A percentile compares a stretch with the other conserved stretches of the same genome.
Evolutionary conservation across 1,139 yeast genomes (phyloP).

Genomic region (Diutina mesorugosa): DNA sequence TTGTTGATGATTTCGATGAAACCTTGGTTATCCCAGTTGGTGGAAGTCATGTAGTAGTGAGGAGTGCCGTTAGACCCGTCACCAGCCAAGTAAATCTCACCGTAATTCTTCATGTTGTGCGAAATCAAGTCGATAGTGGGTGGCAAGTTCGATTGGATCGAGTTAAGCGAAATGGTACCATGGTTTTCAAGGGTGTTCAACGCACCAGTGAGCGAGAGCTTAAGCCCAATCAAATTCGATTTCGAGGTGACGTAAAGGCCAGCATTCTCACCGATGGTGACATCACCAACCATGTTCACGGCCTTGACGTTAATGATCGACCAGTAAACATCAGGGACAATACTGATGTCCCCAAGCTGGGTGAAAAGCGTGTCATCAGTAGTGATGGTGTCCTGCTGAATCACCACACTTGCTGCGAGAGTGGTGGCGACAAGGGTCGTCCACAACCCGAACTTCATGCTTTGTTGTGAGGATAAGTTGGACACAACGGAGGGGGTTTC

Average conservation of each 20-base stretch:
- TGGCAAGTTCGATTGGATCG: not conserved
- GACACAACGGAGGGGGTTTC: not conserved
- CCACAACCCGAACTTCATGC: not conserved
- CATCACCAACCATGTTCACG: not conserved
- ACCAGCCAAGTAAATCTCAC: not conserved
- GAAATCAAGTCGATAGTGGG: not conserved
- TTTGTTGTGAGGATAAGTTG: not conserved
- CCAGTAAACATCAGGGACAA: not conserved
- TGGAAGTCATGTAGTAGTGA: not conserved
- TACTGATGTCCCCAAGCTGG: not conserved
- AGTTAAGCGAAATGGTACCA: not conserved
- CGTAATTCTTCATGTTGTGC: not conserved
- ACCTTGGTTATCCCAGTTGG: not conserved
- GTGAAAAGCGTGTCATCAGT: not conserved
- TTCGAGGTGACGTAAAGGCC: not conserved
- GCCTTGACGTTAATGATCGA: not conserved
- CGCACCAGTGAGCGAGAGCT: not conserved
- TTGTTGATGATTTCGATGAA: not conserved
- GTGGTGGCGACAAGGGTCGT: not conserved
- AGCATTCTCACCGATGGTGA: not conserved
- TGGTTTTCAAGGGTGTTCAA: not conserved
- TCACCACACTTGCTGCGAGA: not conserved
- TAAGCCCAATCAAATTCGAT: not conserved
- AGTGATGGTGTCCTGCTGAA: not conserved
- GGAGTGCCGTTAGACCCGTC: not conserved